Percentiles rank a stretch among this genome's conserved stretches.
phyloP scores from a whole-genome alignment of 2,329 filamentous ascomycete genomes.

The Stagonosporopsis chrysanthemi region DNA sequence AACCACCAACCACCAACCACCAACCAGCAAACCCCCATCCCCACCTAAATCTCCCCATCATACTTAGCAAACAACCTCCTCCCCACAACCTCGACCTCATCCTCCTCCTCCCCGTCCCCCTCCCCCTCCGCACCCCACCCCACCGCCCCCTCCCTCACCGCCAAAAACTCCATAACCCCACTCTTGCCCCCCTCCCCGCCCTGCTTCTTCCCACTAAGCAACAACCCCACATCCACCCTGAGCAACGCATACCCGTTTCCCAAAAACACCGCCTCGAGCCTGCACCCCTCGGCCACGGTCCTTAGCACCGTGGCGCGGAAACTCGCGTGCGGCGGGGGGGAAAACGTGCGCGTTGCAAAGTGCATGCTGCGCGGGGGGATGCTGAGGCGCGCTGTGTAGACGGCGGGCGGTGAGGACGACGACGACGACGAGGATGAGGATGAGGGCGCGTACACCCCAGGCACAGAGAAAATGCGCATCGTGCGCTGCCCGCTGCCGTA shows the following conservation, averaged over 20 bases:
- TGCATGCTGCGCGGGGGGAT: slow-evolving; percentile 40
- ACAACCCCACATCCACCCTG: slow-evolving; percentile 34
- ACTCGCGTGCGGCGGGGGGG: slow-evolving; percentile 37
- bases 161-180: slow-evolving; percentile 35
- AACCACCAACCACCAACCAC: no score
- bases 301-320: slow-evolving; percentile 32
- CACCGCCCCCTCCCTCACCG: slow-evolving; percentile 28
- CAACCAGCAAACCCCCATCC: no score
- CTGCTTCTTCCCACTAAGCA: slow-evolving; percentile 35
- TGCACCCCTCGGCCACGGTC: slow-evolving; percentile 35
- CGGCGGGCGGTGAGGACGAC: neutral
- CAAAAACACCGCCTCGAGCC: slow-evolving; percentile 37
- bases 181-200: slow-evolving; percentile 18
- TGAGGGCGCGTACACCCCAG: slow-evolving; percentile 11
- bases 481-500: slow-evolving; percentile 39
- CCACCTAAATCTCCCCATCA: slow-evolving; percentile 16
- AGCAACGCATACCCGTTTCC: slow-evolving; percentile 41
- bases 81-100: slow-evolving; percentile 28
- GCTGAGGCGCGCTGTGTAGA: slow-evolving; percentile 36
- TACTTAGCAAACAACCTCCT: slow-evolving; percentile 30
- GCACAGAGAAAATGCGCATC: slow-evolving; percentile 29
- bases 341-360: slow-evolving; percentile 28
- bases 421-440: no score
- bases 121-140: slow-evolving; percentile 26
- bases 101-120: slow-evolving; percentile 6